Conservation (phyloP, 1,139 yeast genomes). For the Blastobotrys apis region DNA sequence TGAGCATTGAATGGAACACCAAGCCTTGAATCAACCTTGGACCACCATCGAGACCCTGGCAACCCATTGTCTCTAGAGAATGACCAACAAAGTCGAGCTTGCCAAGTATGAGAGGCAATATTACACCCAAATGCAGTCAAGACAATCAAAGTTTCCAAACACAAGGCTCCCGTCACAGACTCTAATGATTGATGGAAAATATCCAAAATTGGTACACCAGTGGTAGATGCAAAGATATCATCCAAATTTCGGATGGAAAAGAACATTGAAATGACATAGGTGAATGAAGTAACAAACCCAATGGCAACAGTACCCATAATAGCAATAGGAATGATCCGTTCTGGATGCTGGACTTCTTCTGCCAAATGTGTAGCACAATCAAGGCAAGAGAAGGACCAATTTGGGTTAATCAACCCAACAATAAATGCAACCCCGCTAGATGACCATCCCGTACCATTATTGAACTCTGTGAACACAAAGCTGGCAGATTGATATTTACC, state of each 20-base stretch:
- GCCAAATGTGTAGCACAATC: constrained; percentile 62
- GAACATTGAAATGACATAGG: constrained; percentile 53
- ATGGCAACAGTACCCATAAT: constrained; percentile 54
- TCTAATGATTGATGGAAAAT: constrained; percentile 42
- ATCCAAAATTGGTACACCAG: constrained; percentile 57
- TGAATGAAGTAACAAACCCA: constrained; percentile 52
- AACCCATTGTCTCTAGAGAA: constrained; percentile 83
- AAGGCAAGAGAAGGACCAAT: constrained; percentile 56
- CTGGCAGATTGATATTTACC: constrained; percentile 46
- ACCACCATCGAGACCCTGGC: constrained; percentile 55
- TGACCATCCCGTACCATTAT: constrained; percentile 55
- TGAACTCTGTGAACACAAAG: constrained; percentile 49
- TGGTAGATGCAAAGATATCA: constrained; percentile 41
- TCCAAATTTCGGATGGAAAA: constrained; percentile 52
- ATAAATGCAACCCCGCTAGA: constrained; percentile 53
- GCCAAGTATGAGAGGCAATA: constrained; percentile 69
- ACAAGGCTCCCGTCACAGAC: constrained; percentile 51
- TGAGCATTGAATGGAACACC: constrained; percentile 72
- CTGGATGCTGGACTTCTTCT: constrained; percentile 51
- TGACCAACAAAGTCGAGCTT: constrained; percentile 79
- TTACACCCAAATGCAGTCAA: constrained; percentile 56
- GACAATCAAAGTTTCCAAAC: constrained; percentile 55
- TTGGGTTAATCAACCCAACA: constrained; percentile 55
- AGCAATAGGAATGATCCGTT: constrained; percentile 51
- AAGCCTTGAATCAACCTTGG: constrained; percentile 57